A percentile compares a stretch with the other conserved stretches of the same genome.
These are phyloP conservation scores for Dichotomocladium elegans DNA, from an alignment of 371 early-diverging fungal species.

Conservation along the genomic window DNA sequence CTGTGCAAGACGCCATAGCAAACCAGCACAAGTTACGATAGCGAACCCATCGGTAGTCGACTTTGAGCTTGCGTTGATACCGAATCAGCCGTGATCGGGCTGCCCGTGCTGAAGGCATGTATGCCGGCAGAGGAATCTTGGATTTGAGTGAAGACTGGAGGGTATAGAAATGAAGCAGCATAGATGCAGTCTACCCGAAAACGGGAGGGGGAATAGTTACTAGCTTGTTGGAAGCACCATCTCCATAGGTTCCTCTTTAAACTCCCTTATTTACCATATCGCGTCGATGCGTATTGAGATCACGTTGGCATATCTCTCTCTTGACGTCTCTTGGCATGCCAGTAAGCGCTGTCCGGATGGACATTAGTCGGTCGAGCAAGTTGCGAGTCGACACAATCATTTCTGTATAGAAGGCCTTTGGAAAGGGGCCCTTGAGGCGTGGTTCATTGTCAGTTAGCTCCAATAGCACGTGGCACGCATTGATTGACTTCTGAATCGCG, in stretches of 20 bases:
- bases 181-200: conserved; percentile 34
- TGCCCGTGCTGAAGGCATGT: conserved; percentile 53
- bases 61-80: conserved; percentile 32
- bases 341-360: conserved; percentile 47
- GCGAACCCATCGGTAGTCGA: conserved; percentile 18
- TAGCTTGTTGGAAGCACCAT: background rate
- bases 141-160: conserved; percentile 47
- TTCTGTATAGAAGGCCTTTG: conserved; percentile 49
- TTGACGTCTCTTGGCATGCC: conserved; percentile 48
- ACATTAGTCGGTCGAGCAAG: conserved; percentile 51
- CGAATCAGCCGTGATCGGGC: conserved; percentile 48
- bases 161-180: conserved; percentile 45
- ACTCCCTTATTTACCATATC: conserved; percentile 55
- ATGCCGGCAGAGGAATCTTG: conserved; percentile 54
- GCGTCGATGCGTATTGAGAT: conserved; percentile 41
- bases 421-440: conserved; percentile 56
- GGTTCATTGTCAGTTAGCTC: conserved; percentile 58
- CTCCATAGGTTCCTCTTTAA: background rate
- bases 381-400: conserved; percentile 53
- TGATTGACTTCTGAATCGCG: conserved; percentile 34
- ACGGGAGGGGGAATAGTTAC: conserved; percentile 3
- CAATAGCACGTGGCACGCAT: conserved; percentile 40
- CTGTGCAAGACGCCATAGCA: conserved; percentile 43
- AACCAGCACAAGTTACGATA: conserved; percentile 48
- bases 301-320: conserved; percentile 25